Evolutionary conservation across 2,329 filamentous ascomycete species (phyloP).

Genomic region (Verruconis gallopava): DNA sequence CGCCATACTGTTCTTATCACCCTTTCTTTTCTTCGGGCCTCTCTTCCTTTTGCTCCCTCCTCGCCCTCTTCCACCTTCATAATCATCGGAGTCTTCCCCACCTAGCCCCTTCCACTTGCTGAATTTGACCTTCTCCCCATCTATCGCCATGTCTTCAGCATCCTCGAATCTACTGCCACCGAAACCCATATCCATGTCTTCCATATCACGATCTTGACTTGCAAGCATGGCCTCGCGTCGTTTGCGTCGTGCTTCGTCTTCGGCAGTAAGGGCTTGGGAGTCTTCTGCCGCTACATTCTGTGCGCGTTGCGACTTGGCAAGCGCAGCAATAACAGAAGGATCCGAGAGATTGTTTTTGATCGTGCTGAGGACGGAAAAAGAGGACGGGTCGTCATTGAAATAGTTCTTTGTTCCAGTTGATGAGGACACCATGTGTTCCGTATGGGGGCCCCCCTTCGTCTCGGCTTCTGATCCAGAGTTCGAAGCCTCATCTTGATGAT

Average conservation of each 20-base stretch:
- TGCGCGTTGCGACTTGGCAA: slow-evolving; percentile 59
- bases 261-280: slow-evolving; percentile 27
- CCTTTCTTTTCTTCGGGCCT: slow-evolving; percentile 62
- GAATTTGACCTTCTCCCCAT: slow-evolving; percentile 48
- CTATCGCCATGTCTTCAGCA: slow-evolving; percentile 64
- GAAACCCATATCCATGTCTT: slow-evolving; percentile 91
- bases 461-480: not conserved
- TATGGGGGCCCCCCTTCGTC: not conserved
- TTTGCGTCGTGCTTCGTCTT: slow-evolving; percentile 55
- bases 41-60: slow-evolving; percentile 56
- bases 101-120: slow-evolving; percentile 47
- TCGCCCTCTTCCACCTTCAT: slow-evolving; percentile 37
- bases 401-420: slow-evolving; percentile 20
- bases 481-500: slow-evolving; percentile 6
- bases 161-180: slow-evolving; percentile 79
- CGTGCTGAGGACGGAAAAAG: slow-evolving; percentile 14
- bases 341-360: slow-evolving; percentile 40
- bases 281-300: slow-evolving; percentile 22
- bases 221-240: slow-evolving; percentile 51
- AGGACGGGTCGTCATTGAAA: slow-evolving; percentile 19
- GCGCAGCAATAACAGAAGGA: slow-evolving; percentile 65
- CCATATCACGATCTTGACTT: slow-evolving; percentile 60
- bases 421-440: not conserved
- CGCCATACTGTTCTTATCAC: slow-evolving; percentile 62
- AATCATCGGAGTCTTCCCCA: slow-evolving; percentile 38